These are phyloP conservation scores for Microbotryum saponariae DNA, from an alignment of 1,284 basidiomycete genomes.

Conservation along the genomic window DNA sequence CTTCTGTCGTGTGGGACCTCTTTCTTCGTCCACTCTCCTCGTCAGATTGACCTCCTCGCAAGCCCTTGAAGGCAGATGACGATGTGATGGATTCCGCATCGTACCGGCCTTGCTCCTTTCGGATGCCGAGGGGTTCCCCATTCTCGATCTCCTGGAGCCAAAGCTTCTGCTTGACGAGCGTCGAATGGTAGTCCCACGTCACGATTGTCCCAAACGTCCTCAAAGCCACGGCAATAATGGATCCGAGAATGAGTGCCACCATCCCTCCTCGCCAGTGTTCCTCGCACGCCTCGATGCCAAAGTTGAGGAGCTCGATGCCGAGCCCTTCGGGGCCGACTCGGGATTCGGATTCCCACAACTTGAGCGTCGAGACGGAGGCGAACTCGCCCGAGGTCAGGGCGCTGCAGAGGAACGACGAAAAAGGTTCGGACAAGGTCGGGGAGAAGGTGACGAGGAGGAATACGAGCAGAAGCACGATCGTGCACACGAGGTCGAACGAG, in stretches of 20 bases:
- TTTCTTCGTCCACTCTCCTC: constrained; percentile 1
- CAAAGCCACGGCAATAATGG: constrained; percentile 9
- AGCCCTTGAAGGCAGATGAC: neutral
- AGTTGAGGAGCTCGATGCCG: constrained; percentile 10
- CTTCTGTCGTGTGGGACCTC: neutral
- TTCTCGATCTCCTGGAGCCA: neutral
- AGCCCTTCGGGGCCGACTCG: neutral
- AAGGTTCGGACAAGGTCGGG: constrained; percentile 15
- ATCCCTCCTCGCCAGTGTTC: constrained; percentile 18
- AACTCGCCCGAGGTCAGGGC: constrained; percentile 11
- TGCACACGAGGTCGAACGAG: constrained; percentile 18
- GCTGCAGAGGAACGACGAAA: constrained; percentile 20
- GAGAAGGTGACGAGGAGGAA: constrained; percentile 18
- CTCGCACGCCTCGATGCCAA: constrained; percentile 28
- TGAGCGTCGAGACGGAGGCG: neutral
- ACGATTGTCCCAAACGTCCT: constrained; percentile 10
- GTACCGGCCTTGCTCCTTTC: neutral
- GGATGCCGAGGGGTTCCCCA: neutral
- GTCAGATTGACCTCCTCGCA: neutral
- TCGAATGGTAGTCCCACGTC: constrained; percentile 17
- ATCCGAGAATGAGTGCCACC: constrained; percentile 14
- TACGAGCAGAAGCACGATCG: constrained; percentile 14
- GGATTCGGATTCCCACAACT: neutral
- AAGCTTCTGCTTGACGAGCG: constrained; percentile 8
- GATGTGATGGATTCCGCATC: neutral